These are phyloP conservation scores for Lentinula novae-zelandiae DNA, from an alignment of 1,284 basidiomycete species.

Conservation along the genomic window DNA sequence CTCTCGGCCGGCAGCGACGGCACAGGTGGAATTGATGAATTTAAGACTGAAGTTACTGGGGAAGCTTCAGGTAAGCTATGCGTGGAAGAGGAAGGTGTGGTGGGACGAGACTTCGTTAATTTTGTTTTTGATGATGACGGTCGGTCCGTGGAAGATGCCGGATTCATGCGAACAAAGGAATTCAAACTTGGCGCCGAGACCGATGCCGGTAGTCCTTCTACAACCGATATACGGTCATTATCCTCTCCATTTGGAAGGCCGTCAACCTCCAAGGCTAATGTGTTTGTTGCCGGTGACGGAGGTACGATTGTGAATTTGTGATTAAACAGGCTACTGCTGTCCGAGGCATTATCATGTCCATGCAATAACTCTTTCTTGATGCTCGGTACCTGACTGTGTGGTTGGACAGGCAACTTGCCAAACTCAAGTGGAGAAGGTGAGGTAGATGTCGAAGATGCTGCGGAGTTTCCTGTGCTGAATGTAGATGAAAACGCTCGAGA, in stretches of 20 bases:
- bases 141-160: slow-evolving; percentile 24
- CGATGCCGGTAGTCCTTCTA: slow-evolving; percentile 6
- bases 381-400: slow-evolving; percentile 12
- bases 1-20: slow-evolving; percentile 14
- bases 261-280: slow-evolving; percentile 17
- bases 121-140: slow-evolving; percentile 13
- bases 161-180: slow-evolving; percentile 21
- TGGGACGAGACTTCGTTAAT: neutral
- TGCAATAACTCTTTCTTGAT: slow-evolving; percentile 8
- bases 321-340: slow-evolving; percentile 23
- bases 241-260: slow-evolving; percentile 11
- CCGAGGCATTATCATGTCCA: slow-evolving; percentile 24
- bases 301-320: slow-evolving; percentile 56
- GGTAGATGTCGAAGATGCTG: neutral
- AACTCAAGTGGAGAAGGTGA: neutral
- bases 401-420: neutral
- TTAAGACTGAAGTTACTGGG: slow-evolving; percentile 6
- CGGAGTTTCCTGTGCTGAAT: neutral
- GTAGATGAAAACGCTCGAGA: slow-evolving; percentile 10
- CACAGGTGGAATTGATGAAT: slow-evolving; percentile 15
- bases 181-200: neutral
- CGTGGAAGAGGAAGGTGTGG: slow-evolving; percentile 18
- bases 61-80: slow-evolving; percentile 12
- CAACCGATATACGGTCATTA: neutral
- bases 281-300: slow-evolving; percentile 41